Conservation (phyloP, 345 rosid species). For the Erucastrum elatum region DNA sequence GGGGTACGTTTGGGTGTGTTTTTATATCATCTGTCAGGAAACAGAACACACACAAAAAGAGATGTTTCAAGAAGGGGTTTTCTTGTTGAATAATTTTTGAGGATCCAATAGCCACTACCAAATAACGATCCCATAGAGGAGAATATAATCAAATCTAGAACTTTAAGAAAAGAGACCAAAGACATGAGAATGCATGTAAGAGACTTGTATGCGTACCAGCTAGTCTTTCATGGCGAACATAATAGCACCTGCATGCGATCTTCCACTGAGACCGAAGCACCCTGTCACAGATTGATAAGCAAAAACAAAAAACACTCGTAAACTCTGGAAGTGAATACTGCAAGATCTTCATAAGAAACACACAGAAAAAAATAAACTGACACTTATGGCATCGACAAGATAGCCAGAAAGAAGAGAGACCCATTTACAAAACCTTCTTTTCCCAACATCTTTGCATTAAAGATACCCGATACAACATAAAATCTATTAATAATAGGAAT, state of each 20-base stretch:
- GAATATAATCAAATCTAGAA: background rate
- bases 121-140: conserved; percentile 67
- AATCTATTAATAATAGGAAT: no score
- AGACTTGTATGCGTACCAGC: conserved; percentile 53
- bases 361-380: background rate
- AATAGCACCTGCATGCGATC: conserved; percentile 49
- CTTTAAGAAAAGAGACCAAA: background rate
- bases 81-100: no score
- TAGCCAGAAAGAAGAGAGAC: background rate
- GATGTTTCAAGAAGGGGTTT: no score
- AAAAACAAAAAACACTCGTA: conserved; percentile 12
- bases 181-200: conserved; percentile 12
- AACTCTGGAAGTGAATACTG: background rate
- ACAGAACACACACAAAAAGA: no score
- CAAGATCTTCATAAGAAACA: background rate
- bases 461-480: background rate
- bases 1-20: no score
- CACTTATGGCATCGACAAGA: background rate
- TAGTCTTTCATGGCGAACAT: conserved; percentile 97
- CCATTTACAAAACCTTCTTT: background rate
- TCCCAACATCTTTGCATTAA: background rate
- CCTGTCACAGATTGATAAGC: conserved; percentile 43
- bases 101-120: no score
- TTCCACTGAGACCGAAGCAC: conserved; percentile 70
- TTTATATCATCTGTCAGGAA: no score